Conservation (phyloP, 2,329 filamentous ascomycete genomes). For the Ilyonectria robusta region DNA sequence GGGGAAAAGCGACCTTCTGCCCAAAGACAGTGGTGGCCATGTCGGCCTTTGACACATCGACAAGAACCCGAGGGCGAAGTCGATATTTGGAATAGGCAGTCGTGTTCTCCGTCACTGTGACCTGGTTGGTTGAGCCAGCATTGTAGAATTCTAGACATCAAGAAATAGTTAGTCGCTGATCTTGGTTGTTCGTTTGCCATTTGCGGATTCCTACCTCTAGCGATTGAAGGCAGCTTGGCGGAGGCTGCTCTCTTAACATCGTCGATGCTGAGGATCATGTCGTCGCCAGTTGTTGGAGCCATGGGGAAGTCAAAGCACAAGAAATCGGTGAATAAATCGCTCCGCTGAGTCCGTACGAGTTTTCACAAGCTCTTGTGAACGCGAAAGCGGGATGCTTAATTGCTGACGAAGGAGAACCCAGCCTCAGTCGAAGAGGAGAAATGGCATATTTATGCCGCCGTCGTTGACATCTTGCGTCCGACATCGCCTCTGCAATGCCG, state of each 20-base stretch:
- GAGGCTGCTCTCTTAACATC: constrained; percentile 10
- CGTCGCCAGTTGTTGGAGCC: background rate
- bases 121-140: constrained; percentile 11
- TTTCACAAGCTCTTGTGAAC: too few relatives aligned
- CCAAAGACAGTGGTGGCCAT: constrained; percentile 8
- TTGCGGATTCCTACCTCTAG: background rate
- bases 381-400: too few relatives aligned
- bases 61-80: constrained; percentile 16
- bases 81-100: constrained; percentile 19
- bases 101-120: constrained; percentile 12
- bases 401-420: too few relatives aligned
- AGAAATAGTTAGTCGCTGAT: background rate
- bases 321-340: background rate
- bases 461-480: too few relatives aligned
- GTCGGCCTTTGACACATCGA: constrained; percentile 21
- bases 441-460: too few relatives aligned
- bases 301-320: background rate
- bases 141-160: constrained; percentile 16
- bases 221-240: background rate
- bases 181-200: background rate
- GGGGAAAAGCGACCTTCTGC: constrained; percentile 57
- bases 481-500: too few relatives aligned
- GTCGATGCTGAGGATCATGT: constrained; percentile 2
- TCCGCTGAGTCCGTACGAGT: background rate
- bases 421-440: too few relatives aligned